Evolutionary conservation across 345 rosid species (phyloP), one percentile per base, ranked within the genome.

Genomic region (Gossypium mustelinum): DNA sequence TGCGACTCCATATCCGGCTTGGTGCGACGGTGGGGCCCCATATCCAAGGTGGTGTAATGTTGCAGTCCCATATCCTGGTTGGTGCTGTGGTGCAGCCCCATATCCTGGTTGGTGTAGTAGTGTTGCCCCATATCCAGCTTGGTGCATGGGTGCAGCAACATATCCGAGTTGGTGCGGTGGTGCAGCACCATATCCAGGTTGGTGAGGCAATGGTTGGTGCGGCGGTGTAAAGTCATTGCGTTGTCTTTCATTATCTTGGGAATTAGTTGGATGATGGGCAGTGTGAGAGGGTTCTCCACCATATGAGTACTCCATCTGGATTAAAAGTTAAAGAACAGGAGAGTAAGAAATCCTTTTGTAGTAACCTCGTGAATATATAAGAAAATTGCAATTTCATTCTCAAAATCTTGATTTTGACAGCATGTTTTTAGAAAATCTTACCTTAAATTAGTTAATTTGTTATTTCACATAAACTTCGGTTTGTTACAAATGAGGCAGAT

Each of bases 281-380:
- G 7, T 34, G 7, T 34, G 7, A 34, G 41, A 34, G 41, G 4
- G 41, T 4, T 50, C 74, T 74, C 47, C 3, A 11, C 9, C 24
- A 2, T 10, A 18, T 2, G 89, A 88, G 75, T 68, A 78, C 1
- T 90, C 97, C 97, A 89, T 92, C 22, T 43, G 55, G 41, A 34
- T 34, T 34, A 34, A 34, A 34, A 34, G 41, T 34, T 24, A 47
- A 68, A 22, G 20, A 68, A 13, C 8, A 34, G 7, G 41, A 34
- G 41, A 34, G 41, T 34, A 5, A 34, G 7, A 20, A 6, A 25
- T 60, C 43, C 18, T 60, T 27, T 10, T 10, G 55, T 20, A 57
- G 6, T 57, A 57, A 57, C 27, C 29, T 18, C 16, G 7, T 57
- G 7, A n/a, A 56, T 57, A 20, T 56, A 57, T 9, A 59, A 59